A percentile compares a stretch with the other conserved stretches of the same genome.
Conservation (phyloP, 2,329 filamentous ascomycete species). For the Epichloe coenophiala region DNA sequence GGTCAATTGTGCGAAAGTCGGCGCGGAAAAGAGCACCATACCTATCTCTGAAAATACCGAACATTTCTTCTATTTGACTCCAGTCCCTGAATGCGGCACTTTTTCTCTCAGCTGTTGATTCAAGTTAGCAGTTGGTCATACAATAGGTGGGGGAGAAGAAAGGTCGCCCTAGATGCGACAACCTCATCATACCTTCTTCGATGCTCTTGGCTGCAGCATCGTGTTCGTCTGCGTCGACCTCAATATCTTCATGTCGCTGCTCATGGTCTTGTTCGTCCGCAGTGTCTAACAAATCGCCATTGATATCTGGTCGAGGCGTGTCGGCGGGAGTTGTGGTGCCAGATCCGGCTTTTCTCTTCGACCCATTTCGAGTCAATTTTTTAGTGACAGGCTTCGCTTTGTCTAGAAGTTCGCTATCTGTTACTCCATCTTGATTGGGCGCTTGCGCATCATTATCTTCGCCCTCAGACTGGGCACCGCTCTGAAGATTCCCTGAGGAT, state of each 20-base stretch:
- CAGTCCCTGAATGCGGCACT: constrained; percentile 69
- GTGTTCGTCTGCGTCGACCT: constrained; percentile 34
- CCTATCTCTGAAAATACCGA: constrained; percentile 73
- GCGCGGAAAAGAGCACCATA: constrained; percentile 22
- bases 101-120: constrained; percentile 55
- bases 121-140: constrained; percentile 9
- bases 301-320: constrained; percentile 15
- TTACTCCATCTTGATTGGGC: constrained; percentile 12
- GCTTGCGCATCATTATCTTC: constrained; percentile 31
- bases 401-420: constrained; percentile 16
- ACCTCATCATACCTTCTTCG: constrained; percentile 48
- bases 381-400: constrained; percentile 22
- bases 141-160: background rate
- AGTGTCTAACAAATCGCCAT: constrained; percentile 19
- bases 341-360: constrained; percentile 22
- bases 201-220: constrained; percentile 46
- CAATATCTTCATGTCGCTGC: constrained; percentile 37
- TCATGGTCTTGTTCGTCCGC: constrained; percentile 29
- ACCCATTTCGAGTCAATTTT: constrained; percentile 28
- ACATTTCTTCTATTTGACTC: constrained; percentile 72
- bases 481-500: constrained; percentile 20
- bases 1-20: background rate
- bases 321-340: background rate
- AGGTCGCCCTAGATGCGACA: background rate
- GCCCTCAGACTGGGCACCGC: constrained; percentile 24